Evolutionary conservation across 257 asterid species (phyloP).

Genomic region (Przewalskia tangutica): DNA sequence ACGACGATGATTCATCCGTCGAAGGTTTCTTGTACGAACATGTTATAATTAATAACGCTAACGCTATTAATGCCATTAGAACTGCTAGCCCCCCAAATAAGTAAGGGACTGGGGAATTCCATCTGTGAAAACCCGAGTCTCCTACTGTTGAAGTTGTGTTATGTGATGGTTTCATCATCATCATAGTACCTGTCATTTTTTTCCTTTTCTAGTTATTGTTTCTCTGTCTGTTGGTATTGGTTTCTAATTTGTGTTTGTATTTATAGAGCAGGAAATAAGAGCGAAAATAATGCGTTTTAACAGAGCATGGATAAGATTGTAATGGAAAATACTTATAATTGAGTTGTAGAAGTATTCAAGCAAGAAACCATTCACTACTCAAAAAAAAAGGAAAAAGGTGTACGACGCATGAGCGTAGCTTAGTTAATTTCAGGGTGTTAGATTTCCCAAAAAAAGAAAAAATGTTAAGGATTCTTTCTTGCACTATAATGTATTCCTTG

Average conservation of each 20-base stretch:
- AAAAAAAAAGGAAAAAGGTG: no score
- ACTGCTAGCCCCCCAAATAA: conserved; percentile 29
- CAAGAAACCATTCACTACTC: background rate
- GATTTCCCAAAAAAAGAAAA: no score
- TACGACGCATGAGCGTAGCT: no score
- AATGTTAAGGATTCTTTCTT: conserved; percentile 24
- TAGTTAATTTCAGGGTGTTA: no score
- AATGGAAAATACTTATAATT: background rate
- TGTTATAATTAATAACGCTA: conserved; percentile 31
- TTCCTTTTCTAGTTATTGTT: no score
- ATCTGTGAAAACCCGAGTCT: conserved; percentile 19
- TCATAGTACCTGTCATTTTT: background rate
- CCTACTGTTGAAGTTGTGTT: background rate
- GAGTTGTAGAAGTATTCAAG: background rate
- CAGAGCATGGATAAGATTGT: background rate
- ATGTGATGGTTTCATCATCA: background rate
- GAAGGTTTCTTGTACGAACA: conserved; percentile 27
- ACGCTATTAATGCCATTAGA: conserved; percentile 28
- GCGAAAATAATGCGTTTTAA: background rate
- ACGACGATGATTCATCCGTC: background rate
- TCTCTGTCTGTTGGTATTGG: background rate
- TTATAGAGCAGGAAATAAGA: background rate
- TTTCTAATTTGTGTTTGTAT: background rate
- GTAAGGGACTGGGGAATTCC: conserved; percentile 50
- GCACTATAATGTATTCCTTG: conserved; percentile 20